Evolutionary conservation across 108 stramenopile species (phyloP).

Genomic region (Fragilaria radians): DNA sequence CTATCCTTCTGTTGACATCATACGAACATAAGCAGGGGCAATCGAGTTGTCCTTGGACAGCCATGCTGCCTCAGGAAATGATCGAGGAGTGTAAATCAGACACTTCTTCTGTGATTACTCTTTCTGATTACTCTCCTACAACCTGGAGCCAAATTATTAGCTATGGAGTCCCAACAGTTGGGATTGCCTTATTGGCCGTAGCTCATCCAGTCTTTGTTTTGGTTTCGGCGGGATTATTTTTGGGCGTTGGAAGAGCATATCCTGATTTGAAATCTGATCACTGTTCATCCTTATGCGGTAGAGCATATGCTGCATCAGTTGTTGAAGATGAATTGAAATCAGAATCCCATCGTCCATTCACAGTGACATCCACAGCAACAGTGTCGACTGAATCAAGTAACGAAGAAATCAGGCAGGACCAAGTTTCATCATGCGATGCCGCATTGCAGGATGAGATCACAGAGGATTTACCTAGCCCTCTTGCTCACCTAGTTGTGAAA

Average conservation of each 20-base stretch:
- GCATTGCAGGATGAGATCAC: neutral
- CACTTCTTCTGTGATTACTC: neutral
- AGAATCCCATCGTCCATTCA: neutral
- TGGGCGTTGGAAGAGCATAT: neutral
- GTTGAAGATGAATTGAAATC: neutral
- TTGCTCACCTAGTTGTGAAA: slow-evolving; percentile 23
- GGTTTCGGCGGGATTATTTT: neutral
- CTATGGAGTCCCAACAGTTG: neutral
- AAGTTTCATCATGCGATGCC: neutral
- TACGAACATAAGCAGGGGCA: too few relatives aligned
- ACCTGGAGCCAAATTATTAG: neutral
- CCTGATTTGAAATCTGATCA: neutral
- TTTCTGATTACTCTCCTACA: neutral
- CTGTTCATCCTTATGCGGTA: neutral
- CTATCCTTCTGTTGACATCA: too few relatives aligned
- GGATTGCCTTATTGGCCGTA: neutral
- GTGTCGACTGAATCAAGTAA: neutral
- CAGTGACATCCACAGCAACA: neutral
- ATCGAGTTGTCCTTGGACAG: too few relatives aligned
- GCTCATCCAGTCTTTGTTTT: neutral
- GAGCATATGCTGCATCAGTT: neutral
- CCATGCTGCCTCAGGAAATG: too few relatives aligned
- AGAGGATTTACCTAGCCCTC: neutral
- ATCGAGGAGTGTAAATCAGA: neutral
- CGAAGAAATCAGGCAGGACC: neutral